Conservation (phyloP, 345 rosid species). For the Boechera stricta region DNA sequence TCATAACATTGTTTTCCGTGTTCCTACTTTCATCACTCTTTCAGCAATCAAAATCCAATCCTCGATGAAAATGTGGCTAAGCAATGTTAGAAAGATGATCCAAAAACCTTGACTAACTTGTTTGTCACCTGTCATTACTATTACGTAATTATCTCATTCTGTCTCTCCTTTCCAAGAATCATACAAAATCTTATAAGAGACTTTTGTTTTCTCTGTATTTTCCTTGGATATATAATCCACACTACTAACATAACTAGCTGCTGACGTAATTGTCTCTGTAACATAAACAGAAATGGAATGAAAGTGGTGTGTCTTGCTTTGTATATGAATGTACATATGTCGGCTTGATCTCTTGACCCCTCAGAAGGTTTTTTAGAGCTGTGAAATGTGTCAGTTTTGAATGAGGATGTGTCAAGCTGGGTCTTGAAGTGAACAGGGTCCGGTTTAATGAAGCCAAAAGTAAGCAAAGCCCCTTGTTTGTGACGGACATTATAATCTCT, state of each 20-base stretch:
- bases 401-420: neutral
- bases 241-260: neutral
- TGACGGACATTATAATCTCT: neutral
- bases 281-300: neutral
- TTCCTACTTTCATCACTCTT: too few species aligned
- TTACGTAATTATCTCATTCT: neutral
- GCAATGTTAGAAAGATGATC: too few species aligned
- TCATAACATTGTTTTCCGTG: too few species aligned
- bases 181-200: too few species aligned
- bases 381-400: neutral
- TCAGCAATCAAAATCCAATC: neutral
- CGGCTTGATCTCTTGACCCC: neutral
- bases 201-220: too few species aligned
- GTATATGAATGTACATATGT: neutral
- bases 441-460: conserved; percentile 6
- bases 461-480: neutral
- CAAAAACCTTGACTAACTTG: too few species aligned
- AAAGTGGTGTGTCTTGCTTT: neutral
- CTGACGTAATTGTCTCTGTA: neutral
- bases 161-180: too few species aligned
- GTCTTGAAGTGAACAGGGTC: neutral
- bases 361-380: neutral
- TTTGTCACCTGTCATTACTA: neutral
- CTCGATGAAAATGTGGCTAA: neutral
- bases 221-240: too few species aligned